Evolutionary conservation across 441 rosid species (phyloP).

Genomic region (Populus trichocarpa): DNA sequence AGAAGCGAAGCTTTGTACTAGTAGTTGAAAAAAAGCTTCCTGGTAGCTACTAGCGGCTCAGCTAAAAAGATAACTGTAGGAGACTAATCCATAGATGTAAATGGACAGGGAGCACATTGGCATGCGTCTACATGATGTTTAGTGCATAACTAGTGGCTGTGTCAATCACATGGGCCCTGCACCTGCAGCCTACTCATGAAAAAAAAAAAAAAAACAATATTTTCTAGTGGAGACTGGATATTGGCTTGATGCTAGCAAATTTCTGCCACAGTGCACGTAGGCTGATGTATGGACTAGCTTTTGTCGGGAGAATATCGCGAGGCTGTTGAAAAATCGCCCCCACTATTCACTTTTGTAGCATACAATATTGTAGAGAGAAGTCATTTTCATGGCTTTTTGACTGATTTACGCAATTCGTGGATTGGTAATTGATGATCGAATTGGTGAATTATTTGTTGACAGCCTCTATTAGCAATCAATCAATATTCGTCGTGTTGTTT

Average conservation of each 20-base stretch:
- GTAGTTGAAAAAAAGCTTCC: too few species aligned
- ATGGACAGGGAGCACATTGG: background rate
- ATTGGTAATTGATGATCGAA: background rate
- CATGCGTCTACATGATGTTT: background rate
- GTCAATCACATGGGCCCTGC: background rate
- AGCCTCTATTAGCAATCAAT: background rate
- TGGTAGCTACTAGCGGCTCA: background rate
- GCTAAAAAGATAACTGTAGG: background rate
- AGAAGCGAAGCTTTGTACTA: too few species aligned
- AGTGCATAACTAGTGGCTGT: background rate
- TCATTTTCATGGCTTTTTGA: conserved; percentile 11
- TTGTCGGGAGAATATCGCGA: conserved; percentile 13
- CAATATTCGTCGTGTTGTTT: background rate
- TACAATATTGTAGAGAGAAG: background rate
- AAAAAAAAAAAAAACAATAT: background rate
- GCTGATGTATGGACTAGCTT: conserved; percentile 25
- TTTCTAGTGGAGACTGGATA: background rate
- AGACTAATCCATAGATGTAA: background rate
- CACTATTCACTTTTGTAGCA: background rate
- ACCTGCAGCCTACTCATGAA: background rate
- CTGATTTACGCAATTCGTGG: background rate
- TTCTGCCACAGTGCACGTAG: conserved; percentile 21
- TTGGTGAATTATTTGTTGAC: conserved; percentile 7
- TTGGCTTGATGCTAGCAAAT: conserved; percentile 17
- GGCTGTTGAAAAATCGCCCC: background rate